These are phyloP conservation scores for Mucor mucedo DNA, from an alignment of 371 early-diverging fungal species.

Conservation along the genomic window DNA sequence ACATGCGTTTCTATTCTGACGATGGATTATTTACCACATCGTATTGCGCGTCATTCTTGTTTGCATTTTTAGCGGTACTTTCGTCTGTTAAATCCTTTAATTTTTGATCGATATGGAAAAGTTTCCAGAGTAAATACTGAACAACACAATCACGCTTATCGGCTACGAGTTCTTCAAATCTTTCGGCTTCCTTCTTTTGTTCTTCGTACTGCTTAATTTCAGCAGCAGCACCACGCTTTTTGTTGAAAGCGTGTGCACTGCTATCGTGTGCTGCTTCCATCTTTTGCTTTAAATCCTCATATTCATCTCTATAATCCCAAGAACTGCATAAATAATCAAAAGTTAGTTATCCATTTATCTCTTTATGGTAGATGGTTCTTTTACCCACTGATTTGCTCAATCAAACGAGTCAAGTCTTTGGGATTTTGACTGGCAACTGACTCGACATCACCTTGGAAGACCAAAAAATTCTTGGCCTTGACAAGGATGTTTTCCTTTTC, in stretches of 20 bases:
- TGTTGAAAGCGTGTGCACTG: slow-evolving; percentile 87
- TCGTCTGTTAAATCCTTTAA: slow-evolving; percentile 58
- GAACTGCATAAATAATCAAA: slow-evolving; percentile 56
- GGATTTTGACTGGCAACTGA: slow-evolving; percentile 96
- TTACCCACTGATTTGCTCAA: slow-evolving; percentile 95
- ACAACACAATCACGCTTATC: slow-evolving; percentile 64
- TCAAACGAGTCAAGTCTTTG: slow-evolving; percentile 89
- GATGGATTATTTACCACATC: slow-evolving; percentile 17
- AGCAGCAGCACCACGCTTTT: slow-evolving; percentile 82
- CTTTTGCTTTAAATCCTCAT: slow-evolving; percentile 81
- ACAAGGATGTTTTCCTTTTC: slow-evolving; percentile 92
- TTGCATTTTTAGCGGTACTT: slow-evolving; percentile 31
- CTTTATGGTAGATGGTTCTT: no score
- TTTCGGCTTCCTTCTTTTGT: slow-evolving; percentile 90
- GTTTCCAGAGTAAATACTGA: slow-evolving; percentile 84
- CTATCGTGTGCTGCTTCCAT: slow-evolving; percentile 90
- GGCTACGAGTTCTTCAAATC: slow-evolving; percentile 71
- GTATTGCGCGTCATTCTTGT: slow-evolving; percentile 42
- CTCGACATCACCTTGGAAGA: slow-evolving; percentile 99
- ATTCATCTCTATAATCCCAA: slow-evolving; percentile 85
- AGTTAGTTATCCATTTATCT: no score
- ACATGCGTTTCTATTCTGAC: background rate
- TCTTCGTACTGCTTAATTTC: slow-evolving; percentile 92
- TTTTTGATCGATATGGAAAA: slow-evolving; percentile 82
- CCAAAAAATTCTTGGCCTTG: slow-evolving; percentile 97